Evolutionary conservation across 306 rosid genomes (phyloP), one percentile per base, ranked within the genome.

Genomic region (Comarum palustre): DNA sequence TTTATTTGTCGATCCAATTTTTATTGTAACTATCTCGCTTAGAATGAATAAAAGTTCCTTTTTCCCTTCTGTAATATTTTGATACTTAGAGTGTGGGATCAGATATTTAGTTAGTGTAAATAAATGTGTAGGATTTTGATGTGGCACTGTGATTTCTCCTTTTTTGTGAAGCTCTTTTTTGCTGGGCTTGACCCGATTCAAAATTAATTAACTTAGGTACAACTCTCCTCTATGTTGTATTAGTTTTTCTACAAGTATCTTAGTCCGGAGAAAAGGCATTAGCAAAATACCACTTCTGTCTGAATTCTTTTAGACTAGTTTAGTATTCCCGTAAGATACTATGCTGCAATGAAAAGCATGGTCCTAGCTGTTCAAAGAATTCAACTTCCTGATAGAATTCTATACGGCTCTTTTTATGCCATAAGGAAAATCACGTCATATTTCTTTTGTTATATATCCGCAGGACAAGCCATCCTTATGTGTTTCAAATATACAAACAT

Each of bases 11-110:
- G 60, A 24, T 73, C 64, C 70, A 57, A 67, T 79, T 79, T 81
- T 79, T 76, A 39, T 61, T 90, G 90, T 82, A 85, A 82, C 77
- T 83, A 86, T 73, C 45, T 60, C 41, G 34, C 69, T 62, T 73
- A 20, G 15, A 64, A 58, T 64, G 54, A 77, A 69, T 77, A 70
- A 75, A 68, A 8, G 38, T 51, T 74, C 17, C 24, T 9, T 50
- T 34, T 11, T 5, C 22, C 64, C 42, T n/a, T 25, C 51, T 9
- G 4, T 55, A 54, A 39, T 8, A 45, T 71, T 8, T 52, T 70
- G 65, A 46, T 8, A 50, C 15, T 32, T 31, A 48, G 45, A 69
- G 25, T 50, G n/a, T 32, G 63, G 14, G 27, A 51, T 24, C 38
- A 22, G 58, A 39, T 58, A 12, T 16, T 10, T 16, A 27, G 29